Base-by-base conservation (phyloP, 768 basidiomycete species). In the Podaxis sp. region DNA sequence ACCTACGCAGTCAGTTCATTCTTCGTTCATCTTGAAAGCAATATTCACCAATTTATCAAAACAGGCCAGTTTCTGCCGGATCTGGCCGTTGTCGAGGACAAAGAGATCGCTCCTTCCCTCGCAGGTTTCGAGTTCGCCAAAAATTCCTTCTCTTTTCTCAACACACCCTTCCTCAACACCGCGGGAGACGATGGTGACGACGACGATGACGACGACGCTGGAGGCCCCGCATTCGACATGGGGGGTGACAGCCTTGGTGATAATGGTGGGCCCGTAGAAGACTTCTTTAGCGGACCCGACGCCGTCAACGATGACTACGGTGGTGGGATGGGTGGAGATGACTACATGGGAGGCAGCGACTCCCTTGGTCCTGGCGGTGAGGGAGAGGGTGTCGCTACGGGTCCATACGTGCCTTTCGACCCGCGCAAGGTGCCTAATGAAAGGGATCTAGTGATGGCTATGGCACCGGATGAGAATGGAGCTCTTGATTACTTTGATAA, bases 401-500 rank as follows among this genome's bases (percentile, higher is more conserved):
- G 83, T 2, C 75, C 76, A 5, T 84, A 85, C 61, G 83, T 87
- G 11, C 86, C 91, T 1, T 99, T 96, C 69, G 95, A 98, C 72
- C 95, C 95, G 6, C 80, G 90, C 38, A 79, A 80, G n/a, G 79
- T 81, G 47, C 88, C 89, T 5, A 88, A 85, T 64, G 86, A 91
- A 60, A 81, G 89, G 4, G 91, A 94, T 64, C 77, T 96, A 28
- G 83, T 95, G 53, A 83, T 98, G 81, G 91, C 91, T 0, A 91
- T 97, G 87, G 85, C 84, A 2, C 82, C 76, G 2, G 77, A 82
- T 63, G 81, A 79, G n/a, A 79, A 76, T 3, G 85, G 81, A 2
- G 82, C 80, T 59, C 85, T 90, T 59, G 94, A 95, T 67, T 97
- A 96, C 72, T 97, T 98, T 69, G 95, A 98, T 72, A 82, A 87